phyloP scores from a whole-genome alignment of 2,329 filamentous ascomycete genomes.

The Diaporthe sp. region DNA sequence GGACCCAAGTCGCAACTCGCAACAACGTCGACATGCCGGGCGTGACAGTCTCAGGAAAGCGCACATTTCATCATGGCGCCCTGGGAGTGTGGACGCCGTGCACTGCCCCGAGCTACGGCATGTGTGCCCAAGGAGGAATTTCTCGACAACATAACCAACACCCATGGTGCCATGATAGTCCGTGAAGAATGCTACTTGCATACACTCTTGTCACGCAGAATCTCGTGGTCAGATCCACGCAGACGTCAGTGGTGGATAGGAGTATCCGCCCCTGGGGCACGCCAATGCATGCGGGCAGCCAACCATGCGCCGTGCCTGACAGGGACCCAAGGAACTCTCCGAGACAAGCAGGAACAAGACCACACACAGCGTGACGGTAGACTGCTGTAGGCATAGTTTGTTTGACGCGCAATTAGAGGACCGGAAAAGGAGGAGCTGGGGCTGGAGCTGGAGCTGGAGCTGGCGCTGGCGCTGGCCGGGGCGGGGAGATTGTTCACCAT shows the following conservation, averaged over 20 bases:
- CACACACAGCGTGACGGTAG: neutral
- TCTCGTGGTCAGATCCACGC: neutral
- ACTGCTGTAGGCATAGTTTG: neutral
- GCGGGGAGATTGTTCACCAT: neutral
- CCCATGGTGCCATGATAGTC: too few species aligned
- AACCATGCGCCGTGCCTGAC: conserved; percentile 26
- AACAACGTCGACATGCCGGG: neutral
- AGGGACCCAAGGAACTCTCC: neutral
- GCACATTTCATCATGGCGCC: neutral
- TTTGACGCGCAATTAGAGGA: neutral
- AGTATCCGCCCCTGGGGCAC: neutral
- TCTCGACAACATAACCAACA: neutral
- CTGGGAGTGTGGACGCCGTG: neutral
- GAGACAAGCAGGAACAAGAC: neutral
- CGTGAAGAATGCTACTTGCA: too few species aligned
- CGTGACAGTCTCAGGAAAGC: neutral
- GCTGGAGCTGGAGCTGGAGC: neutral
- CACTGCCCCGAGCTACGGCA: too few species aligned
- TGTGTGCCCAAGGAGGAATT: neutral
- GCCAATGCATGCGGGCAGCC: conserved; percentile 14
- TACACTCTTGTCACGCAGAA: too few species aligned
- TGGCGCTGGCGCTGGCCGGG: neutral
- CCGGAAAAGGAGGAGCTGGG: neutral
- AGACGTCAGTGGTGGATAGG: conserved; percentile 28
- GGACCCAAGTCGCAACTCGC: neutral